Base-by-base conservation (phyloP, 495 filamentous ascomycete species). In the Hypomontagnella submonticulosa region DNA sequence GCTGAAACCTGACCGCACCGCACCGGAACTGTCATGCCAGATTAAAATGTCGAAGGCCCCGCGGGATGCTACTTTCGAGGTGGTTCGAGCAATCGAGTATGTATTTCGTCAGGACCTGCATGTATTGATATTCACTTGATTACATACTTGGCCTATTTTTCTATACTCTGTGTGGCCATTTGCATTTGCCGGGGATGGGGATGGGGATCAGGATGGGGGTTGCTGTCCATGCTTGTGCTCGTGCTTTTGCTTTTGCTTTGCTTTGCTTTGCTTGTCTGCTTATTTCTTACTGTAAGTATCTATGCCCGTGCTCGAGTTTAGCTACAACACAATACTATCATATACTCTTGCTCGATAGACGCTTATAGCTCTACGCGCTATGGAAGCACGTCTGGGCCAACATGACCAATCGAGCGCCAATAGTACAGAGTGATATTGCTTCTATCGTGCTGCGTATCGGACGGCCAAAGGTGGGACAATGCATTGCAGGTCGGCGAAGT, bases 1-100 rank as follows among this genome's bases (percentile, higher is more conserved):
- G 62, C 67, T 70, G 67, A 66, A 70, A 70, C 66, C 54, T 63
- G 43, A 47, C 67, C 52, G 61, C 57, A 46, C 51, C 67, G 57
- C 57, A 46, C 51, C 67, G 57, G 57, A 58, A 54, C 40, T 38
- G 37, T 57, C 34, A 69, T 18, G 66, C 61, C 61, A 70, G 30
- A 70, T 61, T 61, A 66, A 63, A 49, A 57, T 27, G n/a, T 15
- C 34, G 15, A 47, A 51, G 49, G 54, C 51, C 27, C 52, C 51
- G 42, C 51, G 46, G 54, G 59, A 68, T 63, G 59, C 55, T 55
- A 67, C 64, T 67, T 63, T 57, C 51, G 64, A 67, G 58, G 54
- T 52, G 38, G 64, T 59, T n/a, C 36, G 53, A 59, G 41, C 36
- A 63, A 57, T 63, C 47, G 47, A 60, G 65, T 59, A 64, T 63